Evolutionary conservation across 2,329 filamentous ascomycete species (phyloP).

Genomic region (Paraconiothyrium brasiliense): DNA sequence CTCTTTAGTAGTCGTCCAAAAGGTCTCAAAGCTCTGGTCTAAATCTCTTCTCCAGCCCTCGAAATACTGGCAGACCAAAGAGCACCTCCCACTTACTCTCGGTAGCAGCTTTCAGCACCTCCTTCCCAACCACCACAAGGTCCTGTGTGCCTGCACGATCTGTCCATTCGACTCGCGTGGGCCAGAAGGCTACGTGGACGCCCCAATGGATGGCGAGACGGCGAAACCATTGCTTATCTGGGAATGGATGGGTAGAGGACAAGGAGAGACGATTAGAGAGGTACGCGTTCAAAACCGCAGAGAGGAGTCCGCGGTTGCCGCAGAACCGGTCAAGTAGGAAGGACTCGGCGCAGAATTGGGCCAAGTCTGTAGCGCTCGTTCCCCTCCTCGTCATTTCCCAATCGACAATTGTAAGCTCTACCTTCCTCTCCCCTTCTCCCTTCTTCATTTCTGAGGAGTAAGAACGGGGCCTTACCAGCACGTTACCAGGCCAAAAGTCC

Average conservation of each 20-base stretch:
- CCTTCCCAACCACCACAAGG: conserved; percentile 37
- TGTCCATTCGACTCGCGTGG: conserved; percentile 42
- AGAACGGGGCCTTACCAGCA: conserved; percentile 33
- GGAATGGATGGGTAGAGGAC: background rate
- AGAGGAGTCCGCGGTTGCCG: conserved; percentile 38
- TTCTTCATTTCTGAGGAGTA: too few relatives aligned
- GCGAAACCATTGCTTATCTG: conserved; percentile 30
- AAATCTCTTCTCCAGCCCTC: conserved; percentile 23
- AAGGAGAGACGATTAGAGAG: conserved; percentile 8
- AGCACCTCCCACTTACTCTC: conserved; percentile 34
- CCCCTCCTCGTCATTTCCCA: conserved; percentile 50
- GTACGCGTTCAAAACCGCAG: conserved; percentile 42
- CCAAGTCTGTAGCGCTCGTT: conserved; percentile 48
- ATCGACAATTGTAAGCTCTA: conserved; percentile 44
- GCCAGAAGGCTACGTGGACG: conserved; percentile 49
- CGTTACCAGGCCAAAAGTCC: conserved; percentile 53
- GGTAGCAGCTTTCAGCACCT: conserved; percentile 25
- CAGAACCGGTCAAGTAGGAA: conserved; percentile 48
- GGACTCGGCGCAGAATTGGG: conserved; percentile 50
- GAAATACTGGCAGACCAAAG: conserved; percentile 22
- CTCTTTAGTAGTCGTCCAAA: too few relatives aligned
- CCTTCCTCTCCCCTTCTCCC: background rate
- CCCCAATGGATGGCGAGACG: conserved; percentile 47
- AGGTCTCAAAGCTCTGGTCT: background rate
- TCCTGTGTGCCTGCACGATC: conserved; percentile 33